phyloP scores from a whole-genome alignment of 179 eudicot genomes.

The Beta corolliflora region DNA sequence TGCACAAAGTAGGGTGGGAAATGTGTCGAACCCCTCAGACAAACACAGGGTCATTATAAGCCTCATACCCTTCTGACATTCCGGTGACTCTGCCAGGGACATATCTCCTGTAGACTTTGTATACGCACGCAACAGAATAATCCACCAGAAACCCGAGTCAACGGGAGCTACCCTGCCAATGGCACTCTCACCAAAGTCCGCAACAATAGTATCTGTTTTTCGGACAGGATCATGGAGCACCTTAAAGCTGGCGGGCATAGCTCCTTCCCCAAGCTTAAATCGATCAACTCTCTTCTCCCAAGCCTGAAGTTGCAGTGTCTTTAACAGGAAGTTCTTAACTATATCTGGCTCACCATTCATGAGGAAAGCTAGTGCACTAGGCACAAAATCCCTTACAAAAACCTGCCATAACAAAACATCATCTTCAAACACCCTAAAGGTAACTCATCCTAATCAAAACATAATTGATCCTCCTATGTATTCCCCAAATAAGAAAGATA shows the following conservation, averaged over 20 bases:
- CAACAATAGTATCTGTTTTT: slow-evolving; percentile 75
- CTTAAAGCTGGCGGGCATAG: slow-evolving; percentile 96
- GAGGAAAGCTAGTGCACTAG: slow-evolving; percentile 94
- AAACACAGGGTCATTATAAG: slow-evolving; percentile 76
- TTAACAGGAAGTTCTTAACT: slow-evolving; percentile 80
- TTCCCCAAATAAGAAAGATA: neutral
- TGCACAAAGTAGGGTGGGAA: slow-evolving; percentile 90
- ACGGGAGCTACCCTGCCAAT: slow-evolving; percentile 98
- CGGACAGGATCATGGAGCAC: slow-evolving; percentile 88
- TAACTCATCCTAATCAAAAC: neutral
- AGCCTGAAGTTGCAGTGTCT: slow-evolving; percentile 89
- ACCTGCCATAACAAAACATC: slow-evolving; percentile 48
- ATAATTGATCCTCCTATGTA: neutral
- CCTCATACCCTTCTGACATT: slow-evolving; percentile 95
- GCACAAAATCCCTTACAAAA: slow-evolving; percentile 94
- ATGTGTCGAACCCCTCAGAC: slow-evolving; percentile 92
- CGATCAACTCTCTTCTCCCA: slow-evolving; percentile 94
- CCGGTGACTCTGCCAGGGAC: slow-evolving; percentile 79
- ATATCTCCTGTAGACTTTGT: slow-evolving; percentile 90
- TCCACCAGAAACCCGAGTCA: slow-evolving; percentile 99
- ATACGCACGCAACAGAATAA: slow-evolving; percentile 88
- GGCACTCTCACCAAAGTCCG: slow-evolving; percentile 97
- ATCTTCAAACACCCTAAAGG: neutral
- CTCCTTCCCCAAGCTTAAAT: slow-evolving; percentile 95
- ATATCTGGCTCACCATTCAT: slow-evolving; percentile 99